A percentile compares a stretch with the other conserved stretches of the same genome.
Conservation (phyloP, 768 basidiomycete genomes). For the Pleurotus sapidus region DNA sequence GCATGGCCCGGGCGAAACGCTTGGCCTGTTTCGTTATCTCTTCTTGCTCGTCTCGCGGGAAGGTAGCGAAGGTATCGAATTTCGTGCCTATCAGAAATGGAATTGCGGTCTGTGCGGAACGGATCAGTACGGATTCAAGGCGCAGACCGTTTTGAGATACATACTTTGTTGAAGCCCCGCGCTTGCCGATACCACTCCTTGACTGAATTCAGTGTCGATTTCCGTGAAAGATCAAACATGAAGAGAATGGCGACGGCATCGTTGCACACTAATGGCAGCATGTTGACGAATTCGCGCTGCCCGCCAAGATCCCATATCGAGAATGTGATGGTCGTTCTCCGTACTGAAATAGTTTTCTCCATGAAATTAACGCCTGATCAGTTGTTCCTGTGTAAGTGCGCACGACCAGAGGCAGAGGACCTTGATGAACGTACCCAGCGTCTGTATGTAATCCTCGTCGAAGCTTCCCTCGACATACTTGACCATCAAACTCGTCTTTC, state of each 20-base stretch:
- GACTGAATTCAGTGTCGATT: conserved; percentile 96
- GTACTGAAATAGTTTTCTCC: conserved; percentile 99
- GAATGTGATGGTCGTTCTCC: conserved; percentile 98
- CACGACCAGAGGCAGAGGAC: conserved; percentile 9
- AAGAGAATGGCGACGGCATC: conserved; percentile 99
- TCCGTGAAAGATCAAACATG: conserved; percentile 99
- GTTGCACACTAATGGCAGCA: conserved; percentile 97
- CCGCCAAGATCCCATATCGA: conserved; percentile 99
- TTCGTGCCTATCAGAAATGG: conserved; percentile 99
- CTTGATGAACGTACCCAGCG: conserved; percentile 67
- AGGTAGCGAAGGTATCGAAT: conserved; percentile 94
- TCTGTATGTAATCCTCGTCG: conserved; percentile 99
- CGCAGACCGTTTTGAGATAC: conserved; percentile 16
- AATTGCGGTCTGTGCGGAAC: conserved; percentile 77
- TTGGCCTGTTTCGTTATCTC: conserved; percentile 99
- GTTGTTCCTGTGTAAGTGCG: background rate
- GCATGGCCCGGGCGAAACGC: conserved; percentile 98
- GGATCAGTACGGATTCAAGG: background rate
- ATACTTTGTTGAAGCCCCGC: conserved; percentile 96
- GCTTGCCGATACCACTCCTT: conserved; percentile 99
- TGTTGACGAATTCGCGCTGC: conserved; percentile 98
- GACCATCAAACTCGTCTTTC: conserved; percentile 99
- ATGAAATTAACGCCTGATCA: conserved; percentile 92
- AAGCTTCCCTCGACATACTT: conserved; percentile 99
- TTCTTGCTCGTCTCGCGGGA: conserved; percentile 97